Evolutionary conservation across 2,329 filamentous ascomycete species (phyloP).

Genomic region (Cladosporium sp.): DNA sequence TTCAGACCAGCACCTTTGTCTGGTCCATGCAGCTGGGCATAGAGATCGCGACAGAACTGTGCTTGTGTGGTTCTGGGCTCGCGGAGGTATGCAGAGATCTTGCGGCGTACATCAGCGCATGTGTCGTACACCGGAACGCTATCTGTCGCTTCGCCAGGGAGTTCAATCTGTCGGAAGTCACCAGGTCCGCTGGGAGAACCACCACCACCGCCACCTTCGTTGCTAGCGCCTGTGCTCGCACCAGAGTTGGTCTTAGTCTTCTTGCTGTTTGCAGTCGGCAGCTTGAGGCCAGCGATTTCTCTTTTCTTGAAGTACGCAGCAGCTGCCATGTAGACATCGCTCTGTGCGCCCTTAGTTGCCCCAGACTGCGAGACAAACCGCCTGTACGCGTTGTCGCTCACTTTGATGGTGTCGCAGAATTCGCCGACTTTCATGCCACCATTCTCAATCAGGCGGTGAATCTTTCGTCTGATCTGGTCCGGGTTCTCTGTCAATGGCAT

Average conservation of each 20-base stretch:
- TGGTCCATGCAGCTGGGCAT: slow-evolving; percentile 41
- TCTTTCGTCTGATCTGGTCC: slow-evolving; percentile 44
- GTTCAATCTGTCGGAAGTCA: slow-evolving; percentile 42
- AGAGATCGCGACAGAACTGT: slow-evolving; percentile 50
- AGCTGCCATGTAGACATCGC: slow-evolving; percentile 32
- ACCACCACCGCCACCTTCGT: background rate
- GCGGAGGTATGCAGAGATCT: slow-evolving; percentile 54
- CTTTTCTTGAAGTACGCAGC: slow-evolving; percentile 52
- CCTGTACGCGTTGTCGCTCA: slow-evolving; percentile 39
- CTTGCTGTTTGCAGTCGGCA: slow-evolving; percentile 28
- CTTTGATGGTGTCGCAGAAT: slow-evolving; percentile 44
- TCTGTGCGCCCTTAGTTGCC: slow-evolving; percentile 37
- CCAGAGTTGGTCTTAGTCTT: background rate
- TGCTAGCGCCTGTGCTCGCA: slow-evolving; percentile 21
- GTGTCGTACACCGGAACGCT: slow-evolving; percentile 56
- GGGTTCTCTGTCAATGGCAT: slow-evolving; percentile 17
- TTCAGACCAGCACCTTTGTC: slow-evolving; percentile 39
- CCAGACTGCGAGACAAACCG: slow-evolving; percentile 54
- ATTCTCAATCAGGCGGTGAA: slow-evolving; percentile 44
- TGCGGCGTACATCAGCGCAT: slow-evolving; percentile 59
- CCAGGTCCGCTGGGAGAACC: background rate
- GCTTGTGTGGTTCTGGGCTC: slow-evolving; percentile 53
- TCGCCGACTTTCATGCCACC: slow-evolving; percentile 48
- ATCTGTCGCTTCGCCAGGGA: slow-evolving; percentile 51
- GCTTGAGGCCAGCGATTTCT: slow-evolving; percentile 50